These are phyloP conservation scores for Penicillium sp. DNA, from an alignment of 2,329 filamentous ascomycete species.

Conservation along the genomic window DNA sequence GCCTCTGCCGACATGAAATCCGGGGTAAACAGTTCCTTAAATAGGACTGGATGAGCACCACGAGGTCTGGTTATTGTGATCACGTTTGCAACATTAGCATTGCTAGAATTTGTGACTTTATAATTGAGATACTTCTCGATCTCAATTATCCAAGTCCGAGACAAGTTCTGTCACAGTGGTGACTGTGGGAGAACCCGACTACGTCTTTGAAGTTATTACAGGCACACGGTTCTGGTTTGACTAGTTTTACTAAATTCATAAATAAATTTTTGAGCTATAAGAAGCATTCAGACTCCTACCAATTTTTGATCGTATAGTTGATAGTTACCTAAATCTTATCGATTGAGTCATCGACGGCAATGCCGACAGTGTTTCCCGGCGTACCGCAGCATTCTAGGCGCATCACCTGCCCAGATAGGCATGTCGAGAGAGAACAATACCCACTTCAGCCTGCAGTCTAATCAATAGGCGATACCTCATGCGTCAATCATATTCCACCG, in stretches of 20 bases:
- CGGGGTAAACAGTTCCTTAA: not conserved
- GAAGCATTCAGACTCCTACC: not conserved
- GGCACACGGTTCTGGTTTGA: no score
- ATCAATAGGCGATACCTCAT: not conserved
- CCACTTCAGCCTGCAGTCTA: not conserved
- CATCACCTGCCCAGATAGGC: not conserved
- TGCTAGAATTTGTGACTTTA: not conserved
- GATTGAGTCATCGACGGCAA: not conserved
- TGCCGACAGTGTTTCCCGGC: not conserved
- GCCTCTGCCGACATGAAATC: not conserved
- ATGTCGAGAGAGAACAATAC: conserved; percentile 3
- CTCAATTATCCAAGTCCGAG: not conserved
- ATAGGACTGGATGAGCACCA: not conserved
- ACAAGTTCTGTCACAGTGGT: not conserved
- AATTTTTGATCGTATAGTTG: no score
- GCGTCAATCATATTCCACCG: conserved; percentile 12
- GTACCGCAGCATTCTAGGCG: not conserved
- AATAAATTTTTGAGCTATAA: not conserved
- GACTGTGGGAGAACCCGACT: not conserved
- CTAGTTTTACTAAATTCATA: no score
- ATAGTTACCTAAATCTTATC: not conserved
- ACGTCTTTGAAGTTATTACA: not conserved
- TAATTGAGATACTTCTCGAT: not conserved
- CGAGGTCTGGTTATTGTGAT: not conserved
- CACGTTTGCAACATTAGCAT: not conserved